A percentile compares a stretch with the other conserved stretches of the same genome.
phyloP scores from a whole-genome alignment of 768 basidiomycete genomes.

The Mycena amicta region DNA sequence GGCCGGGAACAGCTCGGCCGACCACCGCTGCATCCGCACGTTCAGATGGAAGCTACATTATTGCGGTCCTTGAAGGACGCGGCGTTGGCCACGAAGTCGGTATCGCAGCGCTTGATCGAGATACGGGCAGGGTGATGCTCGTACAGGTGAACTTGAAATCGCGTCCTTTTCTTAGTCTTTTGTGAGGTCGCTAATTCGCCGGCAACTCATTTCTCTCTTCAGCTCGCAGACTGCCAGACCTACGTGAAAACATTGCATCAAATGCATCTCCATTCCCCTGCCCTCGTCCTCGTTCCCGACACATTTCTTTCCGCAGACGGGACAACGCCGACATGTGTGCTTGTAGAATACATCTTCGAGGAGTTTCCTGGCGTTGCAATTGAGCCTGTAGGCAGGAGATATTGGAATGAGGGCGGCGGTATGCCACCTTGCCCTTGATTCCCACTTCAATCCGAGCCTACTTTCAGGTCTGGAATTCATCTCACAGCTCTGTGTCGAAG shows the following conservation, averaged over 20 bases:
- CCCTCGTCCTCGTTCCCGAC: conserved; percentile 77
- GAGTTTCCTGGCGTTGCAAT: conserved; percentile 71
- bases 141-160: conserved; percentile 62
- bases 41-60: conserved; percentile 62
- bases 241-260: conserved; percentile 89
- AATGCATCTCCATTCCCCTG: conserved; percentile 76
- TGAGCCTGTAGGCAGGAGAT: conserved; percentile 73
- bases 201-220: conserved; percentile 4
- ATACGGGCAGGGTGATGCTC: conserved; percentile 73
- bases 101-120: conserved; percentile 81
- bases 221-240: conserved; percentile 87
- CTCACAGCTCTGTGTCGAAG: conserved; percentile 74
- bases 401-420: conserved; percentile 88
- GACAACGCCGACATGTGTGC: conserved; percentile 53
- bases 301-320: conserved; percentile 71
- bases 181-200: too few species aligned
- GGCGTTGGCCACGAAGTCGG: conserved; percentile 85
- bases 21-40: conserved; percentile 63
- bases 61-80: conserved; percentile 76
- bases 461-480: conserved; percentile 74
- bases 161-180: neutral
- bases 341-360: conserved; percentile 73
- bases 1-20: conserved; percentile 64
- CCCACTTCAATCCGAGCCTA: conserved; percentile 1
- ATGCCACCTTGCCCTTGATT: conserved; percentile 13